Evolutionary conservation across 225 moss, liverwort and hornwort species (phyloP), one percentile per base, ranked within the genome.

Genomic region (Marchantia paleacea): DNA sequence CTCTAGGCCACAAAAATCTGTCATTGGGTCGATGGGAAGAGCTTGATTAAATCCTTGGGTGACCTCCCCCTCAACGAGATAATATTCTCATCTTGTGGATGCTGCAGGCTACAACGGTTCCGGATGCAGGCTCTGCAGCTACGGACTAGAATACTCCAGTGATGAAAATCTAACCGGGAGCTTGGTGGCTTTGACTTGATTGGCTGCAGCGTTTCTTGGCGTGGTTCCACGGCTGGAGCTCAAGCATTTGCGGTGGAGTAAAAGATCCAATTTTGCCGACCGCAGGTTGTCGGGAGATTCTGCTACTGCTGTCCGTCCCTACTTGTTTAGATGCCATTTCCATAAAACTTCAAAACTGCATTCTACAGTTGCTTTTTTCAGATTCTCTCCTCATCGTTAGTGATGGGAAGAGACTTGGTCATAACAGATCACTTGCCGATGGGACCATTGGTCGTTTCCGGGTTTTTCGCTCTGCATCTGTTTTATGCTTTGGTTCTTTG

Each of bases 41-140:
- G 70, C 39, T 19, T 69, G 70, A 49, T 70, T 70, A 70, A 70
- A 31, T 70, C 49, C 49, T 70, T 49, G 70, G 70, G 70, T 70
- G 70, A 70, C 70, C n/a, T 70, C 70, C 70, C 13, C 70, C 70
- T 31, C 70, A 70, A 70, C 47, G 70, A 70, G 70, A 70, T 70
- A 70, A 49, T 70, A 31, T 70, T 70, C 70, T 70, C 70, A 31
- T 70, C 66, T 66, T 5, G 66, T 66, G 28, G 28, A 12, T 28
- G 29, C 12, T 66, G 66, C 66, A 29, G 66, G 28, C 66, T 11
- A 25, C 11, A 26, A 66, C 29, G 28, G 39, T 39, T 28, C 4
- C 28, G 12, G 28, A 28, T 66, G 12, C 66, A 29, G 29, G 26
- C 66, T 66, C 29, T 28, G 28, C 26, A 26, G 28, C 12, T 29